Evolutionary conservation across 164 flowering plant genomes (phyloP).

Genomic region (Malania oleifera): DNA sequence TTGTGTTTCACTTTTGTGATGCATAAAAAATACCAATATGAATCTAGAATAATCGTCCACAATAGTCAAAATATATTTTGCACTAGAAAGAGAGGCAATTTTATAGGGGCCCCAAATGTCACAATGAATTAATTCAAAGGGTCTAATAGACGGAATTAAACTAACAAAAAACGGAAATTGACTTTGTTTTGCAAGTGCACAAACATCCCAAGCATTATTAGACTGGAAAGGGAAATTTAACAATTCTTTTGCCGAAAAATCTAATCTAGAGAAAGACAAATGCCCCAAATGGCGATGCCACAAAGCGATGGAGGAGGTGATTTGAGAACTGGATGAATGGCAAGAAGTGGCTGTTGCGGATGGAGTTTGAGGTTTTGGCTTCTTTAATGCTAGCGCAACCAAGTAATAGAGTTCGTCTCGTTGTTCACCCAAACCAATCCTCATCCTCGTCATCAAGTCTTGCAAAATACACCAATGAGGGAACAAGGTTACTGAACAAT

Average conservation of each 20-base stretch:
- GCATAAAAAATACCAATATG: too few relatives aligned
- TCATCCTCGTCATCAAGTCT: too few relatives aligned
- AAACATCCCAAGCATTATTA: slow-evolving; percentile 1
- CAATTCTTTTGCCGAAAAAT: too few relatives aligned
- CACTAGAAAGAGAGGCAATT: too few relatives aligned
- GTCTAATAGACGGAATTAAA: slow-evolving; percentile 3
- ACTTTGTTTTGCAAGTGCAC: slow-evolving; percentile 8
- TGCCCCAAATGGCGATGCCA: neutral
- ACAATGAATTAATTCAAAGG: slow-evolving; percentile 4
- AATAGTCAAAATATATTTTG: too few relatives aligned
- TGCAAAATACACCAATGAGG: too few relatives aligned
- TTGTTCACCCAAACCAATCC: slow-evolving; percentile 2
- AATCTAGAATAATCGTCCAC: too few relatives aligned
- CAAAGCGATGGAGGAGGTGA: neutral
- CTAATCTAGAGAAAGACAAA: neutral
- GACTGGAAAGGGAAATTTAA: too few relatives aligned
- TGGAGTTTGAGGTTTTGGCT: neutral
- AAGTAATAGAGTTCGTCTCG: neutral
- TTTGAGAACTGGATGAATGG: neutral
- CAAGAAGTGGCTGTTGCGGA: neutral
- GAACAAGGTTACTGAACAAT: too few relatives aligned
- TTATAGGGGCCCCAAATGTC: slow-evolving; percentile 9
- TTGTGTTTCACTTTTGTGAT: too few relatives aligned
- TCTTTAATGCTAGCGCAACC: neutral
- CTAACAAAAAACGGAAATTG: neutral